Conservation (phyloP, 257 asterid genomes). For the Gardenia jasminoides region DNA sequence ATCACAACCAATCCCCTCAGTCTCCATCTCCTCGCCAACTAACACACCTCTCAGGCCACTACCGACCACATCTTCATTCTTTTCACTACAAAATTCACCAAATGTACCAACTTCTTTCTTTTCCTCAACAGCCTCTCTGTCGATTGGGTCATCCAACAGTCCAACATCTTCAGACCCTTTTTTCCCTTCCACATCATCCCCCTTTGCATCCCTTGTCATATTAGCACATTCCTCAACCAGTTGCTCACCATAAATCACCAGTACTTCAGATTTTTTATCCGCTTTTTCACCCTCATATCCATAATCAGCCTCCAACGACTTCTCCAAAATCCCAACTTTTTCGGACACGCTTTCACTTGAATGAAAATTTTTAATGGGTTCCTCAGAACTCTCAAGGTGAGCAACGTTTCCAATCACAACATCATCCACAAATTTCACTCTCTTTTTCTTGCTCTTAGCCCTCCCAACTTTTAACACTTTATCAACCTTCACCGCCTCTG, state of each 20-base stretch:
- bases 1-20: no score
- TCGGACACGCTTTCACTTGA: conserved; percentile 15
- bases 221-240: background rate
- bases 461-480: conserved; percentile 36
- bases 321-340: conserved; percentile 25
- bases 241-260: conserved; percentile 13
- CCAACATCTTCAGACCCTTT: conserved; percentile 18
- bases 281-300: conserved; percentile 21
- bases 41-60: no score
- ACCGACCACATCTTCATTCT: background rate
- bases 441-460: conserved; percentile 31
- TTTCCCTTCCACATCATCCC: conserved; percentile 9
- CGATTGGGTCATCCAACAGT: conserved; percentile 19
- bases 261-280: conserved; percentile 17
- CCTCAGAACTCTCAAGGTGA: conserved; percentile 28
- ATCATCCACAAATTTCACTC: conserved; percentile 53
- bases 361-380: background rate
- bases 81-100: conserved; percentile 16
- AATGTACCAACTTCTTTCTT: conserved; percentile 12
- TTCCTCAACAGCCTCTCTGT: conserved; percentile 14
- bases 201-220: background rate
- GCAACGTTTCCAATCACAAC: conserved; percentile 45
- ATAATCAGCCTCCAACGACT: conserved; percentile 21
- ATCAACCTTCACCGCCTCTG: conserved; percentile 23
- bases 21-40: no score